These are phyloP conservation scores for Geotrichum cucujoidarum DNA, from an alignment of 1,139 yeast genomes.

Conservation along the genomic window DNA sequence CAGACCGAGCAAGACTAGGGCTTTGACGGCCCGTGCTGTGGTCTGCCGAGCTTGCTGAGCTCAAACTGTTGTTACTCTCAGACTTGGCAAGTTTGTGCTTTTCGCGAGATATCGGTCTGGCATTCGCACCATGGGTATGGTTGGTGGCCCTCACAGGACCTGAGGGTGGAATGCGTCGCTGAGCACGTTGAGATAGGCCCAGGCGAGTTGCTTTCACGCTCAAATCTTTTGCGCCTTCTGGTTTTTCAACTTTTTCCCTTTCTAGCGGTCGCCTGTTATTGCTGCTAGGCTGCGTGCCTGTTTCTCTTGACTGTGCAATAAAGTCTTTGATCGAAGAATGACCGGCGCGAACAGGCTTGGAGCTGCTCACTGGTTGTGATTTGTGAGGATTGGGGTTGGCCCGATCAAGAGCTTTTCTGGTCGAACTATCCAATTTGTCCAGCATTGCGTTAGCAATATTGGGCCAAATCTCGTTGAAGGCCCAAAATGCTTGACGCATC, in stretches of 20 bases:
- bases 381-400: constrained; percentile 34
- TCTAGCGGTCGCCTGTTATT: constrained; percentile 6
- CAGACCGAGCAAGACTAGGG: background rate
- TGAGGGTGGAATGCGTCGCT: constrained; percentile 6
- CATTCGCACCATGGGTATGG: background rate
- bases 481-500: constrained; percentile 74
- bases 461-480: constrained; percentile 49
- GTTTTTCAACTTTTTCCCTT: constrained; percentile 2
- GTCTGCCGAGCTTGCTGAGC: no score
- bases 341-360: constrained; percentile 6
- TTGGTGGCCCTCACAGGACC: background rate
- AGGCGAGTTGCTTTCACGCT: constrained; percentile 11
- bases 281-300: background rate
- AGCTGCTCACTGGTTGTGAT: background rate
- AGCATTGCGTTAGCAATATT: constrained; percentile 38
- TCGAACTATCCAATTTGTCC: constrained; percentile 43
- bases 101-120: background rate
- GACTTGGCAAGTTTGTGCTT: no score
- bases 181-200: constrained; percentile 16
- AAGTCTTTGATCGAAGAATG: constrained; percentile 9
- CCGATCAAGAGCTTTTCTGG: constrained; percentile 52
- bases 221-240: constrained; percentile 9
- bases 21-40: no score
- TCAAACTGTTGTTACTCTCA: no score
- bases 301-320: constrained; percentile 12